Base-by-base conservation (phyloP, 345 rosid genomes). In the Balakata baccata region DNA sequence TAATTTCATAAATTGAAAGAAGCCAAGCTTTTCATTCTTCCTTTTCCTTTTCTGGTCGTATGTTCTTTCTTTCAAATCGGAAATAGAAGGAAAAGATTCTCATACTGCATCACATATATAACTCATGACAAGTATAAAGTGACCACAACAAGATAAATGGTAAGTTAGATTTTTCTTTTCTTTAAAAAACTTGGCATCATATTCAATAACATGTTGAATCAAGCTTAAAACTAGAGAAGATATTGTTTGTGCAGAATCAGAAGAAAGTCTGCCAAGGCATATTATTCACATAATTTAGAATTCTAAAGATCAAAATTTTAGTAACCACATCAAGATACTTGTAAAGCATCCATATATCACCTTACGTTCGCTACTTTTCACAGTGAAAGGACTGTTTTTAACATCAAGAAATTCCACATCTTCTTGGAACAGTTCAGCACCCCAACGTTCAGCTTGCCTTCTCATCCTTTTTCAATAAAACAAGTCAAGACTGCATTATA, bases 391-490 rank as follows among this genome's bases (percentile, higher is more conserved):
- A 75, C 74, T 75, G 23, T 54, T 84, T 81, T 76, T 94, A 29
- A 94, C 86, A 77, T 84, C 86, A 82, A 94, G 75, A 78, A 74
- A 79, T 73, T 94, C 99, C 22, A 94, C 98, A 81, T 94, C 99
- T 88, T 94, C 98, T 68, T 90, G 97, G 81, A 75, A 84, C 75
- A 94, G 73, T 72, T 94, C 97, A 22, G 98, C 99, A 78, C 99
- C 99, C 99, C 99, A 94, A 9, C 96, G 86, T 83, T 94, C 99
- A 73, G 99, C 99, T 85, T 94, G 99, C 50, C 84, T 83, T 66
- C 92, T 87, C 96, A 94, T 94, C 86, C 99, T 94, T 75, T 29
- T 70, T 29, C 64, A 80, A 13, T 41, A 51, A 3, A 64, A 38
- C 63, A 82, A 57, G 59, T 58, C 43, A 20, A 72, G 43, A 47